Evolutionary conservation across 2,329 filamentous ascomycete genomes (phyloP), one percentile per base, ranked within the genome.

Genomic region (Epichloe baconii): DNA sequence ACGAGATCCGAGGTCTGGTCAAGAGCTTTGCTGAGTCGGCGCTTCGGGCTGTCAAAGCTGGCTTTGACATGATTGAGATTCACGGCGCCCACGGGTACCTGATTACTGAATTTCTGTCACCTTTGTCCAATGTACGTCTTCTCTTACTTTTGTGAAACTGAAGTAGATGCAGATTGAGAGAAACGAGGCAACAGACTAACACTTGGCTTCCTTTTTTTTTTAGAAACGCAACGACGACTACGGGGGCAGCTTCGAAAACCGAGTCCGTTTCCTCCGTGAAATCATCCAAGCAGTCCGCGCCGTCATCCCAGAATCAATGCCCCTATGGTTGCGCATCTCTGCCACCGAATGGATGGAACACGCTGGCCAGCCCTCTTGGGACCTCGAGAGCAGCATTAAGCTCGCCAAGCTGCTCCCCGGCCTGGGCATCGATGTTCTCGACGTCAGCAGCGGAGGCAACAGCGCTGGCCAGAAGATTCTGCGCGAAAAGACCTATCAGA

Each of bases 401-500:
- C 77, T 93, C 3, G 85, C 87, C 14, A 76, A 78, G 62, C 70
- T 84, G 10, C 76, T 96, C 1, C 85, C 86, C 0, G 78, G 76
- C 0, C 72, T 76, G 12, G 90, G 90, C 34, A 77, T 95, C 43
- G 90, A 96, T 64, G 71, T 95, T 15, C 74, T 95, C 34, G 90
- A 96, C 64, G 80, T 95, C 52, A 88, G 83, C 58, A 83, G 82
- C 1, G 88, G 82, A 36, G 90, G 86, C 40, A 85, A 86, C 63
- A 77, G 81, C 62, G 66, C 72, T 37, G 64, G 67, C 44, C 82
- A 86, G 62, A 71, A 80, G 62, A 79, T 88, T 56, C 66, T 77
- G 19, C 60, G 74, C 12, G 76, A 78, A 44, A 77, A 80, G 52
- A 80, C 82, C 1, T 91, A 86, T 72, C 89, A 95, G 71, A 76